phyloP scores from a whole-genome alignment of 2,329 filamentous ascomycete genomes.

The Polychaeton citri region DNA sequence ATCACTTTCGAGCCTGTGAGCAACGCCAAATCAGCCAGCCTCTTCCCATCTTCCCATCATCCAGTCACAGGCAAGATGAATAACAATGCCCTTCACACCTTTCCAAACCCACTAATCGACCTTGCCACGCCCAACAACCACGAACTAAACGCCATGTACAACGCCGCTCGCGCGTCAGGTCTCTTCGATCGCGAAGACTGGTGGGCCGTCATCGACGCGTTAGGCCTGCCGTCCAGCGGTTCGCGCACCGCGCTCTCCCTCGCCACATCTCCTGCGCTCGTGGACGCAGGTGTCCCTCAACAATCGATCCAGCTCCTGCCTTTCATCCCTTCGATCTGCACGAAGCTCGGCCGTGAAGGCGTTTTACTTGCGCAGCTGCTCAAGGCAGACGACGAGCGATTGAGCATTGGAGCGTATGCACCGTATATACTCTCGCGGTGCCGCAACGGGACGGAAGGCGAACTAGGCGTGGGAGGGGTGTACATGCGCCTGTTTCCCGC shows the following conservation, averaged over 20 bases:
- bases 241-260: slow-evolving; percentile 59
- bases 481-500: slow-evolving; percentile 66
- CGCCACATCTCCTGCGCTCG: slow-evolving; percentile 53
- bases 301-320: slow-evolving; percentile 75
- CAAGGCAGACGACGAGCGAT: slow-evolving; percentile 49
- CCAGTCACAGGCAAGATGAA: neutral
- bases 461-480: slow-evolving; percentile 53
- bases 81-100: slow-evolving; percentile 26
- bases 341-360: slow-evolving; percentile 66
- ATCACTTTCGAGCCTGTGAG: slow-evolving; percentile 86
- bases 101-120: slow-evolving; percentile 51
- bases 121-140: slow-evolving; percentile 71
- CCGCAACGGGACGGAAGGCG: slow-evolving; percentile 35
- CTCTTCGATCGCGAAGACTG: slow-evolving; percentile 59
- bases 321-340: slow-evolving; percentile 71
- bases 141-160: slow-evolving; percentile 70
- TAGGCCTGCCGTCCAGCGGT: slow-evolving; percentile 57
- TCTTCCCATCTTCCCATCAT: slow-evolving; percentile 39
- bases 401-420: slow-evolving; percentile 49
- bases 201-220: slow-evolving; percentile 67
- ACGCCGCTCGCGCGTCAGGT: slow-evolving; percentile 49
- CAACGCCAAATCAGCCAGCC: slow-evolving; percentile 56
- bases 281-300: slow-evolving; percentile 70
- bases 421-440: slow-evolving; percentile 58
- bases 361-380: slow-evolving; percentile 66